Evolutionary conservation across 139 green algal species (phyloP), one percentile per base, ranked within the genome.

Genomic region (Mychonastes homosphaera): DNA sequence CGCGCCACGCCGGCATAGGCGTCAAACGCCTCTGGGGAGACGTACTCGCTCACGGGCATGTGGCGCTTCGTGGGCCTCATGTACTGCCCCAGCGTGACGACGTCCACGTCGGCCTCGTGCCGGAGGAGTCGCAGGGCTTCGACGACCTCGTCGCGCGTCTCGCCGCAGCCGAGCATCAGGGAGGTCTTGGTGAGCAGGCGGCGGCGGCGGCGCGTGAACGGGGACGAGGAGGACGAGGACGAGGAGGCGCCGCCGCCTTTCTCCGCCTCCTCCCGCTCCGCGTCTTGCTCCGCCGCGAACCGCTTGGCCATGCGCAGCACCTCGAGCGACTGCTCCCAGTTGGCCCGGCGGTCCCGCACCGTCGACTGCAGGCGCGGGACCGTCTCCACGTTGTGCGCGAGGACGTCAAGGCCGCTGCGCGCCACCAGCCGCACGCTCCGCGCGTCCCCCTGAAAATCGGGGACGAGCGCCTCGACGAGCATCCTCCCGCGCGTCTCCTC

Each of bases 1-100:
- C n/a, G n/a, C n/a, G n/a, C n/a, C n/a, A n/a, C n/a, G n/a, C n/a
- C n/a, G n/a, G n/a, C n/a, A 58, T 91, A 97, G 0, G 63, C 65
- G n/a, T 79, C 66, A 70, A 99, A 99, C 5, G 88, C 86, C 62
- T 94, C 88, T 2, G 93, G 93, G 3, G 92, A 97, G 6, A 99
- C 89, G 63, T 90, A 99, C 76, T 98, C 92, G 4, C 65, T 63
- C 34, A 99, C 93, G n/a, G 87, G 69, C 85, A 98, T 90, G 78
- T 99, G 93, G n/a, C n/a, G n/a, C 62, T 94, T 95, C 16, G 92
- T 98, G 50, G 93, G 93, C 38, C 89, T 82, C 89, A 98, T 94
- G 83, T 99, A 99, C 83, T 99, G 93, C 2, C 93, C 93, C 33
- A 99, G 76, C 16, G 93, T 99, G 27, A 99, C 81, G 28, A 99